Base-by-base conservation (phyloP, 192 early-diverging fungal species). In the Coemansia sp. region DNA sequence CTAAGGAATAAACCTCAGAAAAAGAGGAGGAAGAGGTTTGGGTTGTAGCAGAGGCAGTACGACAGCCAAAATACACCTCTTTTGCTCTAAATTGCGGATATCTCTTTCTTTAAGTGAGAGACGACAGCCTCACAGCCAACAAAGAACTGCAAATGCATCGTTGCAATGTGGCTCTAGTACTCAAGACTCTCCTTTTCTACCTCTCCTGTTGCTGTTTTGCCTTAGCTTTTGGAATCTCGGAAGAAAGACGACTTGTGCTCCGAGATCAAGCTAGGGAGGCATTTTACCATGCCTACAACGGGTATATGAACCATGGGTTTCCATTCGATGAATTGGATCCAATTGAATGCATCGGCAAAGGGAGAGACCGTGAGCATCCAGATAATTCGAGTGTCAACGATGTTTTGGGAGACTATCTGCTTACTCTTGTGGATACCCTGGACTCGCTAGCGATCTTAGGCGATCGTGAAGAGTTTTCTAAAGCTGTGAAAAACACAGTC, bases 271-370 rank as follows among this genome's bases (percentile, higher is more conserved):
- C 61, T 6, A 76, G 64, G 69, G 73, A 75, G 18, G 64, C 92
- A 82, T 92, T 93, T 58, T 78, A 86, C 84, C 92, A 93, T 75
- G 91, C 91, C 15, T 95, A 87, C 71, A 69, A 89, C 44, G 89
- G 84, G 5, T 96, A 96, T 69, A 88, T 94, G 85, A 65, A 87
- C 50, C 68, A 93, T 65, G 97, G 91, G 3, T 98, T 91, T 79
- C 97, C 97, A 4, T 79, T 85, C 42, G 97, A 99, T 73, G 95
- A 97, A 86, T 86, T 99, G 26, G 89, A 94, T 52, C 97, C 97
- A 10, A 69, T 98, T 16, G 71, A 75, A 7, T 99, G 97, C 77
- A 81, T 18, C 11, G 94, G 95, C 1, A 85, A 90, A 56, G 89
- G 88, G 32, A 85, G 87, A 40, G 92, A 94, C 59, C 80, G 78